phyloP scores from a whole-genome alignment of 768 basidiomycete genomes.

The Suillus subluteus region DNA sequence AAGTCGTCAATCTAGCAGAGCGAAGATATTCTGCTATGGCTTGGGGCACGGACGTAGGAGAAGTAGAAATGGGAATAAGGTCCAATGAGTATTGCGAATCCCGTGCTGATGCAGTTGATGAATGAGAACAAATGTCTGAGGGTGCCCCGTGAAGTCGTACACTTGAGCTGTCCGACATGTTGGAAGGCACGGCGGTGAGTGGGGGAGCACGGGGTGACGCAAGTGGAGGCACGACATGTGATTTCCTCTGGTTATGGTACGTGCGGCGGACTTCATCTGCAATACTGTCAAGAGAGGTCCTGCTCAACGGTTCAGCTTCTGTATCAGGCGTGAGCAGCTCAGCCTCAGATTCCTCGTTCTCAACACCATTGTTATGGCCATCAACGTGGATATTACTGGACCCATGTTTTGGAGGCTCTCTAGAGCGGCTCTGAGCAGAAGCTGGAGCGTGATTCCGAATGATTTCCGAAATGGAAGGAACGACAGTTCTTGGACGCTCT shows the following conservation, averaged over 20 bases:
- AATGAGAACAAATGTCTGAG: constrained; percentile 59
- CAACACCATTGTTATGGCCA: constrained; percentile 50
- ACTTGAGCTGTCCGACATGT: constrained; percentile 60
- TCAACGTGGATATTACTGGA: constrained; percentile 53
- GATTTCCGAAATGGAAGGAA: constrained; percentile 88
- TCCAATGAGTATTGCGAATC: constrained; percentile 31
- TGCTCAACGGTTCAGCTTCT: constrained; percentile 66
- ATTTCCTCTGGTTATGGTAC: constrained; percentile 57
- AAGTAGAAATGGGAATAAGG: constrained; percentile 36
- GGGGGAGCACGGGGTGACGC: constrained; percentile 44
- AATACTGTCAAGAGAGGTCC: constrained; percentile 89
- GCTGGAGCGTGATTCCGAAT: constrained; percentile 79
- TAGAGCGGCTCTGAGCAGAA: constrained; percentile 52
- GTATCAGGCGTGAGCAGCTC: constrained; percentile 56
- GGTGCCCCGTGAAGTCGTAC: constrained; percentile 31
- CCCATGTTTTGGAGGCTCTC: constrained; percentile 47
- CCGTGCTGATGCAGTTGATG: constrained; percentile 37
- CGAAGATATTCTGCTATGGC: constrained; percentile 85
- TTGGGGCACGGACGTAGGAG: constrained; percentile 65
- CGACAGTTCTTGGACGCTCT: constrained; percentile 48
- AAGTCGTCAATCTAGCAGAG: constrained; percentile 82
- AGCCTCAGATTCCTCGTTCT: constrained; percentile 54
- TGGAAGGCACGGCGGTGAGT: constrained; percentile 41
- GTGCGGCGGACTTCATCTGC: constrained; percentile 81
- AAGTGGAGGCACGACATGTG: constrained; percentile 31